Base-by-base conservation (phyloP, 108 stramenopile species). In the Cyclotella choctawhatcheeana region DNA sequence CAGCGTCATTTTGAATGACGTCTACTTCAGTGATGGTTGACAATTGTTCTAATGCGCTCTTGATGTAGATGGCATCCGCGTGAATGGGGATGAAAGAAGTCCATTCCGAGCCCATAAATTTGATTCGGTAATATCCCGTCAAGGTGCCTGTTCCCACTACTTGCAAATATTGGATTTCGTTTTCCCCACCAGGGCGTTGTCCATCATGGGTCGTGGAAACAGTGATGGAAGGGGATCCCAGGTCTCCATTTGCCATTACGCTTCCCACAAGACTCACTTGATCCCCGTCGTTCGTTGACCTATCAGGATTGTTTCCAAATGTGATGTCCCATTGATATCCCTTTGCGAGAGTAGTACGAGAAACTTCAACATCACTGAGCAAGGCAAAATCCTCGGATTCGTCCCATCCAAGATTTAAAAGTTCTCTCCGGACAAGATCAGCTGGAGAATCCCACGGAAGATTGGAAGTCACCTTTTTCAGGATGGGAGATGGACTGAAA, bases 241-340 rank as follows among this genome's bases (percentile, higher is more conserved):
- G 40, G 48, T 83, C 67, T 33, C 82, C 82, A 40, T 77, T 82
- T 4, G 33, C 34, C 64, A 64, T 31, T 13, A 82, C 64, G 29
- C 51, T 73, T 33, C 66, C 82, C 5, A 53, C 44, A 30, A 82
- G 61, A 22, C 73, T 69, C 12, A 83, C 84, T 52, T 73, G 67
- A 50, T 88, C 83, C 26, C 88, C 91, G 61, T 84, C 68, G 51
- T 88, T 85, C 22, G 64, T 14, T 44, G 56, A 24, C 26, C 68
- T 31, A 26, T 81, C 75, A 43, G 68, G 70, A 58, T 82, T 68
- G 40, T 71, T 72, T 24, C 75, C 74, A 73, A 92, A 92, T 13
- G 86, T 88, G 13, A 92, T 56, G 22, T 58, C 54, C 91, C 91
- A 92, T 27, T 54, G 52, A 82, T 82, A 87, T 24, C 91, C 91